Evolutionary conservation across 352 stramenopile species (phyloP).

Genomic region (Globisporangium megalacanthum): DNA sequence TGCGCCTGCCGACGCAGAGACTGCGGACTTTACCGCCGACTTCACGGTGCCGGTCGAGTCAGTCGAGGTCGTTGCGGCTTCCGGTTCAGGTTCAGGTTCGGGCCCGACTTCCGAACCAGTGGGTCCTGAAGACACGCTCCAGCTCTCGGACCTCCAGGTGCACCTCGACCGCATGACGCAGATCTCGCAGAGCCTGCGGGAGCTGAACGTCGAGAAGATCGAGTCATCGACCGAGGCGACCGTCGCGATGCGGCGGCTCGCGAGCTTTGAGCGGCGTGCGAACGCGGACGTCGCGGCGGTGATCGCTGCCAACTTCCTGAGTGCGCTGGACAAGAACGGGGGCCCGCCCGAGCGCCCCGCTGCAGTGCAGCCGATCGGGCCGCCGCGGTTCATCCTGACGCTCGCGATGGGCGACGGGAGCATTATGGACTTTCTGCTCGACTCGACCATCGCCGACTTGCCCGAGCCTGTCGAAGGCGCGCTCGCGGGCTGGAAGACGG

Average conservation of each 20-base stretch:
- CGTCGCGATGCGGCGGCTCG: slow-evolving; percentile 41
- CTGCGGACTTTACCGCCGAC: slow-evolving; percentile 19
- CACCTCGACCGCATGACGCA: slow-evolving; percentile 74
- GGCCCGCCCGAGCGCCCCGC: slow-evolving; percentile 9
- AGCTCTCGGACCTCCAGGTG: slow-evolving; percentile 60
- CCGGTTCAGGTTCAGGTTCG: too few species aligned
- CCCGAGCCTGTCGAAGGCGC: slow-evolving; percentile 31
- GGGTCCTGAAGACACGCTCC: slow-evolving; percentile 22
- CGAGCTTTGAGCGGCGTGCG: slow-evolving; percentile 46
- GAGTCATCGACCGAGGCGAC: slow-evolving; percentile 36
- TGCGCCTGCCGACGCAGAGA: slow-evolving; percentile 18
- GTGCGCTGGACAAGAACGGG: slow-evolving; percentile 26
- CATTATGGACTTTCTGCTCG: slow-evolving; percentile 57
- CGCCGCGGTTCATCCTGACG: slow-evolving; percentile 45
- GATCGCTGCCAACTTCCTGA: slow-evolving; percentile 55
- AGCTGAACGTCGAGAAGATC: slow-evolving; percentile 38
- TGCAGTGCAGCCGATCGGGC: slow-evolving; percentile 6
- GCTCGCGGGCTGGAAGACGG: slow-evolving; percentile 50
- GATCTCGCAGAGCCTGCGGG: slow-evolving; percentile 52
- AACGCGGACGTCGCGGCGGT: slow-evolving; percentile 46
- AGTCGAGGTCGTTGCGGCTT: slow-evolving; percentile 2
- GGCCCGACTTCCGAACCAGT: background rate
- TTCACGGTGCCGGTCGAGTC: slow-evolving; percentile 9
- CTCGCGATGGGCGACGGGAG: slow-evolving; percentile 60
- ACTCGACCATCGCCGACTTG: slow-evolving; percentile 60